Conservation (phyloP, 148 eudicot genomes). For the Camellia lanceoleosa region DNA sequence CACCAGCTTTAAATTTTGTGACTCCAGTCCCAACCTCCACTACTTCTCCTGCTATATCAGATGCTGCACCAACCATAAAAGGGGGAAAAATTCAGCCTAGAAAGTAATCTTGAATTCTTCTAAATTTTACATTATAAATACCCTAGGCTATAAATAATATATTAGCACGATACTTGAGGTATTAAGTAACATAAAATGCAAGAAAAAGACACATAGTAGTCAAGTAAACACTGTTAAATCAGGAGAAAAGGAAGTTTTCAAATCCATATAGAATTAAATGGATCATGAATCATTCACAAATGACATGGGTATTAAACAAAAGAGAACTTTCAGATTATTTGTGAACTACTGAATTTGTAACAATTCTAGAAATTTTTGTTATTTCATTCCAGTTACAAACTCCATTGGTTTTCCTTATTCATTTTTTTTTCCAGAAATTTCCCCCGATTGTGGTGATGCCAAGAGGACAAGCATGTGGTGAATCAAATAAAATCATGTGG, state of each 20-base stretch:
- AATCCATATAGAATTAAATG: background rate
- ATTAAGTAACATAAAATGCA: background rate
- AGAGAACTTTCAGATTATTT: background rate
- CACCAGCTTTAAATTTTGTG: constrained; percentile 59
- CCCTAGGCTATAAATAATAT: background rate
- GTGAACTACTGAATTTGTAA: background rate
- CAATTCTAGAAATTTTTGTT: background rate
- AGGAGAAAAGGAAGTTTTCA: background rate
- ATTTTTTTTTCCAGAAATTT: background rate
- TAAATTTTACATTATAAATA: background rate
- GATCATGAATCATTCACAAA: background rate
- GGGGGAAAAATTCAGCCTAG: constrained; percentile 9
- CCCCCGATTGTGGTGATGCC: background rate
- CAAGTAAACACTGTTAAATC: background rate
- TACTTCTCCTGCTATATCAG: constrained; percentile 86
- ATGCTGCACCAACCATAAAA: constrained; percentile 34
- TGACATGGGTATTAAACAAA: background rate
- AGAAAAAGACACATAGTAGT: background rate
- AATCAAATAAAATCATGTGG: background rate
- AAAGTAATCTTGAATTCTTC: background rate
- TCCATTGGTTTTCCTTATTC: background rate
- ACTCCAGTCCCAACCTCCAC: constrained; percentile 62
- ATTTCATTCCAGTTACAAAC: background rate
- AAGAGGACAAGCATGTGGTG: background rate
- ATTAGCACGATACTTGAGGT: background rate